Evolutionary conservation across 192 early-diverging fungal genomes (phyloP), one percentile per base, ranked within the genome.

Genomic region (Chytriomyces sp.): DNA sequence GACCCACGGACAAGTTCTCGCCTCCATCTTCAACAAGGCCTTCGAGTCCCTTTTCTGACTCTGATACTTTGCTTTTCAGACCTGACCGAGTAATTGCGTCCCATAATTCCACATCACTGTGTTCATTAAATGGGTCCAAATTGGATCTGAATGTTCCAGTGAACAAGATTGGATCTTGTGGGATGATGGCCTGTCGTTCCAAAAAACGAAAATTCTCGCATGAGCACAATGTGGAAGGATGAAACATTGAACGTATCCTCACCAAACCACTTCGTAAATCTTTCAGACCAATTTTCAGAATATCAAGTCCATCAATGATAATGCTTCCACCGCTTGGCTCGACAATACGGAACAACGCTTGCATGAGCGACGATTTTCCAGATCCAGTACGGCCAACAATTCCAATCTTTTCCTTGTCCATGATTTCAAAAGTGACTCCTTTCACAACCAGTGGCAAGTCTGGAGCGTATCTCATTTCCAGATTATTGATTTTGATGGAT

Each of bases 1-100:
- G 91, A 23, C 93, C 93, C 24, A 94, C 88, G 28, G 90, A 92
- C 72, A 96, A 89, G 82, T 96, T 96, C 66, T 91, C 91, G 53
- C 96, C 96, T 23, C 92, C 90, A 69, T 94, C 92, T 23, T 86
- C 78, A 5, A 98, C 89, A 24, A 71, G 67, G 7, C 87, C 86
- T n/a, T 94, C 91, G 24, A 96, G 76, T 69, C 69, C 89, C 78
- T 63, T 89, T 48, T 75, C 73, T 24, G 62, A 49, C 61, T 75
- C 73, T 2, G 73, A 75, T 13, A 90, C 80, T 53, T 80, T 74
- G 16, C 77, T 69, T 61, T 80, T 81, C 45, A 91, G 77, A 20
- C 76, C 69, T 13, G 93, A 88, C 5, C 86, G 82, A 47, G 86
- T 89, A 9, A 94, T 72, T 0, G 84, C 86, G 57, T 83, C 81